Conservation (phyloP, 2,329 filamentous ascomycete species). For the Exserohilum rostratum region DNA sequence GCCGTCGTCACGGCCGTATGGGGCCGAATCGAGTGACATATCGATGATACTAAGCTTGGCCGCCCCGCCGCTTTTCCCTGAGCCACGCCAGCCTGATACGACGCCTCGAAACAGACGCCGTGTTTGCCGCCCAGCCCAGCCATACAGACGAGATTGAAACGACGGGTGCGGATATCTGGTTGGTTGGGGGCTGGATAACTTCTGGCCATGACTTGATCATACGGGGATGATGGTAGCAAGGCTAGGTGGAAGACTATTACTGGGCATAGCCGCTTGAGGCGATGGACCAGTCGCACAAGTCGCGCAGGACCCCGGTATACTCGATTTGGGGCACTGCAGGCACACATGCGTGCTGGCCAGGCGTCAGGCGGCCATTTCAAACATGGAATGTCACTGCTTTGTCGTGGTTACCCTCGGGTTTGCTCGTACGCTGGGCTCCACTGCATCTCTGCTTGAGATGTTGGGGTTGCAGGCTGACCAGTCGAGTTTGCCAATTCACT, state of each 20-base stretch:
- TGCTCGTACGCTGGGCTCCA: neutral
- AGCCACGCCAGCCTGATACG: neutral
- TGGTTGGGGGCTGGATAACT: neutral
- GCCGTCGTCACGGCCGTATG: constrained; percentile 1
- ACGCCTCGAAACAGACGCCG: neutral
- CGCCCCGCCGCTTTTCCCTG: neutral
- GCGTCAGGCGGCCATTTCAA: no score
- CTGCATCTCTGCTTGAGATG: neutral
- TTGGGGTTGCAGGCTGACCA: neutral
- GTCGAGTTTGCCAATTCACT: neutral
- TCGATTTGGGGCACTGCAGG: neutral
- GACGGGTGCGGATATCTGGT: neutral
- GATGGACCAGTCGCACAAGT: constrained; percentile 6
- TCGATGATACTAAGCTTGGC: neutral
- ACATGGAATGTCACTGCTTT: no score
- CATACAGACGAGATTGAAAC: neutral
- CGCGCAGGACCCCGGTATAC: constrained; percentile 5
- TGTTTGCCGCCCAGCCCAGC: neutral
- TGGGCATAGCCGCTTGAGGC: constrained; percentile 6
- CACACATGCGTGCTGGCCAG: neutral
- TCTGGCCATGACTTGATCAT: neutral
- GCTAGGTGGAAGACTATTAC: neutral
- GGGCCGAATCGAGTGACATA: constrained; percentile 12
- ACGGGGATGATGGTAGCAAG: neutral
- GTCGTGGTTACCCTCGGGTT: no score